Base-by-base conservation (phyloP, 148 eudicot genomes). In the Nepenthes mirabilis region DNA sequence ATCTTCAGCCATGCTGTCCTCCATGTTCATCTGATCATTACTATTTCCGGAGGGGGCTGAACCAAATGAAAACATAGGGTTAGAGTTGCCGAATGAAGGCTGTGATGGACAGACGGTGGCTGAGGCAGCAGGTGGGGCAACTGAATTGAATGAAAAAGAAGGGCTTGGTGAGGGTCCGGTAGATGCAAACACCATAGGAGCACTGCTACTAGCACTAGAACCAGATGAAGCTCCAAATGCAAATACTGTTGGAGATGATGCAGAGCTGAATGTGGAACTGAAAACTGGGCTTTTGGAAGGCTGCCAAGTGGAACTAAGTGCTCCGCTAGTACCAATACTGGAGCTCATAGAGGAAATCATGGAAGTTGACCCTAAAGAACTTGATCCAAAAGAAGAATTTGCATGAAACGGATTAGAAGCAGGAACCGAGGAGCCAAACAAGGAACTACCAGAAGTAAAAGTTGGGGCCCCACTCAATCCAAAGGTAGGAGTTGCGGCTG, bases 1-100 rank as follows among this genome's bases (percentile, higher is more conserved):
- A 65, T 94, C 99, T 76, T 89, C 97, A 1, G 89, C 86, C 99
- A 94, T 89, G 65, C 82, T 86, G 69, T 94, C 95, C 66, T 93
- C 97, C 77, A 79, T 77, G 70, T 37, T 78, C 87, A 84, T 77
- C 70, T 82, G 85, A 61, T 81, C 84, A 66, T 74, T 72, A 40
- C 9, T 52, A 60, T 70, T 83, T 37, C 61, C 77, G 1, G 82
- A 54, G 11, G 70, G 54, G 5, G 79, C 58, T 36, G 62, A 55
- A 59, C 66, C 64, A 57, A 78, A 78, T n/a, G 47, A 12, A 59
- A 80, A 76, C 8, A 67, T 47, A 47, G 82, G 63, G 60, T 63
- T 37, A 43, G 72, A 23, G 57, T 52, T 74, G 23, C 78, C 79
- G 55, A 81, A 82, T 11, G 63, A 64, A 1, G 83, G 71, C 53